Percentiles rank a stretch among this genome's conserved stretches.
Conservation (phyloP, 495 filamentous ascomycete species). For the Penicillium arizonense region DNA sequence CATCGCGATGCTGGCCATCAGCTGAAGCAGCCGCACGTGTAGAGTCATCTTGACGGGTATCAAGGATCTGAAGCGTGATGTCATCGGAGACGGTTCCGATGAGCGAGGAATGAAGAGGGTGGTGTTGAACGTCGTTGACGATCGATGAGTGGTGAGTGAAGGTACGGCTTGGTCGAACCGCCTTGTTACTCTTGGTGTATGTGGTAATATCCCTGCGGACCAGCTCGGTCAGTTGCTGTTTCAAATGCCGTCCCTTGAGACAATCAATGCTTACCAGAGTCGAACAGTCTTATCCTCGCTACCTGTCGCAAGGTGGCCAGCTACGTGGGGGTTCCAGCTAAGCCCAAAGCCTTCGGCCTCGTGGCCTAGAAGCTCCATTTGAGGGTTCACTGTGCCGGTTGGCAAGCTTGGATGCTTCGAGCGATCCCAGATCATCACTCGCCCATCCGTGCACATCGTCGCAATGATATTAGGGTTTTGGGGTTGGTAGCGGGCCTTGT, state of each 20-base stretch:
- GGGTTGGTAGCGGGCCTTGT: constrained; percentile 96
- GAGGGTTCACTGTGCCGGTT: constrained; percentile 68
- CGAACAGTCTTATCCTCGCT: constrained; percentile 88
- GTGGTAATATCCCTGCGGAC: constrained; percentile 69
- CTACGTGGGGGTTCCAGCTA: constrained; percentile 82
- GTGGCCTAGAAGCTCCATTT: constrained; percentile 85
- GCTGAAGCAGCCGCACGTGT: constrained; percentile 60
- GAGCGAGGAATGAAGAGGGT: constrained; percentile 75
- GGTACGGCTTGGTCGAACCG: constrained; percentile 63
- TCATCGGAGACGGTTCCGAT: constrained; percentile 97
- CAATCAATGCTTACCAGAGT: constrained; percentile 65
- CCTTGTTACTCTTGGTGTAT: constrained; percentile 66
- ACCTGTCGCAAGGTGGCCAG: constrained; percentile 82
- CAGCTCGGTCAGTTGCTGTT: constrained; percentile 6
- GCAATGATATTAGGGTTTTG: constrained; percentile 98
- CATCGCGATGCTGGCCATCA: constrained; percentile 77
- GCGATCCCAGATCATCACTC: constrained; percentile 89
- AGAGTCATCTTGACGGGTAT: constrained; percentile 66
- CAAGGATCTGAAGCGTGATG: constrained; percentile 86
- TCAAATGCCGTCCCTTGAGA: background rate
- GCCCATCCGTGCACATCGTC: constrained; percentile 84
- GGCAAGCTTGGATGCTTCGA: constrained; percentile 84
- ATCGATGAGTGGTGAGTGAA: constrained; percentile 88
- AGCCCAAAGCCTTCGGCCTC: constrained; percentile 91
- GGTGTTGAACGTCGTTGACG: constrained; percentile 96